Base-by-base conservation (phyloP, 257 asterid genomes). In the Oldenlandia corymbosa region DNA sequence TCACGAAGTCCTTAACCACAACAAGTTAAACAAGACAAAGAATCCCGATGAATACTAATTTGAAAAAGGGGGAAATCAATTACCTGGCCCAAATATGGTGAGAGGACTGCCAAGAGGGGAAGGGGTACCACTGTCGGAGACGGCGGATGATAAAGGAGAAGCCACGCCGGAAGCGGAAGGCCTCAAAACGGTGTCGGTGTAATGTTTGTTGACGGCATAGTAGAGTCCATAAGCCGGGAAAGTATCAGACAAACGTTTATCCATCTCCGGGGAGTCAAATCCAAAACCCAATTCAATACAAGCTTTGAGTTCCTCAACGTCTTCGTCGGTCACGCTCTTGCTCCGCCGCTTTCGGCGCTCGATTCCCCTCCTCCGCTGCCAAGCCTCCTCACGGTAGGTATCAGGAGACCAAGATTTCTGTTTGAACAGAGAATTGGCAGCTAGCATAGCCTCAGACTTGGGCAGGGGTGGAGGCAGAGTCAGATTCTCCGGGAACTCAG, bases 341-440 rank as follows among this genome's bases (percentile, higher is more conserved):
- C 84, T 79, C 36, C 83, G 79, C 54, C 83, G 68, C 0, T 39
- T 60, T 2, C 79, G 71, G 60, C 82, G 81, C 23, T 72, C 68
- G 36, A n/a, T 75, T 3, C 58, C 81, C 70, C 82, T 84, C 75
- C 76, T 77, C 66, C 88, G 69, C 27, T 69, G 85, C 95, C 96
- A 88, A 55, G 84, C 92, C 85, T 84, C 88, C 27, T 88, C 84
- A 32, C 88, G 89, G 69, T 58, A 72, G 30, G 65, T 58, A 61
- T 86, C 92, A 7, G 86, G 85, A 1, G 96, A 88, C 96, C 92
- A 88, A 0, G 95, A 80, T 26, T 73, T 86, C 66, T 82, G 85
- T 65, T 84, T 88, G 80, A 62, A 69, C 65, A 86, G 46, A 11
- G 84, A 54, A 14, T 83, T 27, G 4, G 60, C 16, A 10, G 68